Conservation (phyloP, 768 basidiomycete genomes). For the Kwoniella sp. region DNA sequence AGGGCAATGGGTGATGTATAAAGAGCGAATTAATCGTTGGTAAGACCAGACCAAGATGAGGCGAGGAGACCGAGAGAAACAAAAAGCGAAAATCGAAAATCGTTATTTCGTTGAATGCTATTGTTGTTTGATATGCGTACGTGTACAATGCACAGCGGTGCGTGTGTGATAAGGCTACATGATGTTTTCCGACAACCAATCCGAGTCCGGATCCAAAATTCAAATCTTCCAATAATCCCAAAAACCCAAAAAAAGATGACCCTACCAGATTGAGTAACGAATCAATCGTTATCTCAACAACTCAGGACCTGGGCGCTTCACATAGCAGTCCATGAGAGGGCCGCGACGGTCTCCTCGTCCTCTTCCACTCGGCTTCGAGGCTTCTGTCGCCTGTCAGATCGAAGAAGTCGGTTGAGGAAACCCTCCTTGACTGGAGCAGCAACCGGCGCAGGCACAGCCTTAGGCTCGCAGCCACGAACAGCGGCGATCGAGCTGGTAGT, state of each 20-base stretch:
- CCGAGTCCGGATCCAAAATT: conserved; percentile 2
- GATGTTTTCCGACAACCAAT: conserved; percentile 1
- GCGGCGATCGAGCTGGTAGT: conserved; percentile 19
- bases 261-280: neutral
- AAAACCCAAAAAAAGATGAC: conserved; percentile 6
- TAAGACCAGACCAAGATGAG: conserved; percentile 15
- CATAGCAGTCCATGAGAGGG: conserved; percentile 37
- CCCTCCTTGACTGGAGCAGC: conserved; percentile 27
- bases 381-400: conserved; percentile 32
- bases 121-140: conserved; percentile 9
- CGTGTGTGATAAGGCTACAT: neutral
- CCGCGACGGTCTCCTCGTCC: conserved; percentile 40
- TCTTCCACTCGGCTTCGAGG: conserved; percentile 28
- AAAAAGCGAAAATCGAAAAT: neutral
- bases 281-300: conserved; percentile 12
- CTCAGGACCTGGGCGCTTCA: neutral
- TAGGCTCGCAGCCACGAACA: neutral
- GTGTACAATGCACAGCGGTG: neutral
- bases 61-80: conserved; percentile 8
- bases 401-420: conserved; percentile 35
- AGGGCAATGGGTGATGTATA: neutral
- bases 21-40: conserved; percentile 17
- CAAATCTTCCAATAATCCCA: too few relatives aligned
- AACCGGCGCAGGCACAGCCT: conserved; percentile 5
- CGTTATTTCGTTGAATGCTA: neutral